These are phyloP conservation scores for Hsuehochloa calcarea DNA, from an alignment of 176 grass and related monocot species.

Conservation along the genomic window DNA sequence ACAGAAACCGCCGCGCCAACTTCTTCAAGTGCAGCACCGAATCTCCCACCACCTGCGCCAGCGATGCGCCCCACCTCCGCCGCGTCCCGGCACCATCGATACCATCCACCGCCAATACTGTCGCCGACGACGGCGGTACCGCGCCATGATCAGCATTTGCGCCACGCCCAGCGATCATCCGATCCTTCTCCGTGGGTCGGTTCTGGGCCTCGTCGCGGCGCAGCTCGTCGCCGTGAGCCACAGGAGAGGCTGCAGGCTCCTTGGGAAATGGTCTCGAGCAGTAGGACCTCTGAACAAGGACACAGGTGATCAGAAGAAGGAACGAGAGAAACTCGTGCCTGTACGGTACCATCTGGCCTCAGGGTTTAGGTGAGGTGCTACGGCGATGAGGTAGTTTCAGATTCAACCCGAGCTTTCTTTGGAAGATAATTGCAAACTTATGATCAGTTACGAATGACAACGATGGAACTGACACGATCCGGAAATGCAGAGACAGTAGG, in stretches of 20 bases:
- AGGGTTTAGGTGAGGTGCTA: neutral
- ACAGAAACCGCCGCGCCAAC: too few species aligned
- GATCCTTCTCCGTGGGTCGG: neutral
- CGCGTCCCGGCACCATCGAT: neutral
- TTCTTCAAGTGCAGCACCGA: too few species aligned
- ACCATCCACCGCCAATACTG: neutral
- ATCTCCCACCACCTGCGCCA: too few species aligned
- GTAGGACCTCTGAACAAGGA: neutral
- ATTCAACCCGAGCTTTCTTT: too few species aligned
- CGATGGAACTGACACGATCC: neutral
- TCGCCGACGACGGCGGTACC: neutral
- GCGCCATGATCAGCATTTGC: neutral
- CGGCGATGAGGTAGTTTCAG: neutral
- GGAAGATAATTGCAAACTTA: neutral
- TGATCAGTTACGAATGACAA: neutral
- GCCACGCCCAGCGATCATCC: neutral
- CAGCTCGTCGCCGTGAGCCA: neutral
- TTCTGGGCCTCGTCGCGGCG: neutral
- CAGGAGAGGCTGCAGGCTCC: neutral
- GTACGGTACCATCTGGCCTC: neutral
- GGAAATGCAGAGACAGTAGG: neutral
- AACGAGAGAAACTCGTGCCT: neutral
- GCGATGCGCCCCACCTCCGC: neutral
- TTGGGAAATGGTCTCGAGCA: neutral
- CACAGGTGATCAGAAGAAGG: neutral